These are phyloP conservation scores for Leptosphaerulina australis DNA, from an alignment of 2,329 filamentous ascomycete genomes.

Conservation along the genomic window DNA sequence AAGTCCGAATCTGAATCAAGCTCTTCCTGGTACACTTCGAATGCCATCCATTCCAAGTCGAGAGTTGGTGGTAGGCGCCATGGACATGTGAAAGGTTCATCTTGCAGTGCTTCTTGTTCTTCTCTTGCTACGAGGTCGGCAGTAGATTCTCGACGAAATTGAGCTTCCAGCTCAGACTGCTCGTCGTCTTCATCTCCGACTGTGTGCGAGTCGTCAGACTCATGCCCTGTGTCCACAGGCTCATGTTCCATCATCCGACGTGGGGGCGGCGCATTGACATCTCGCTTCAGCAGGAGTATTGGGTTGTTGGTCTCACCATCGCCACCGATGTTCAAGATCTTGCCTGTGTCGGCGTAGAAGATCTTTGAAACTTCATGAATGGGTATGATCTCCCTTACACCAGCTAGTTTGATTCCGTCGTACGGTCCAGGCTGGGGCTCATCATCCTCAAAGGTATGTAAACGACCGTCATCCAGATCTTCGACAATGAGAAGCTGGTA, in stretches of 20 bases:
- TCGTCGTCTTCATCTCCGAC: constrained; percentile 43
- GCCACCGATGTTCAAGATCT: constrained; percentile 80
- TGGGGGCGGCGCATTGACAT: constrained; percentile 67
- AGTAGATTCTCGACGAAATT: constrained; percentile 53
- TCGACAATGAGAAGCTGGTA: constrained; percentile 85
- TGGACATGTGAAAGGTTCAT: constrained; percentile 40
- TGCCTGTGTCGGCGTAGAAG: constrained; percentile 90
- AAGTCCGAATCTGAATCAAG: constrained; percentile 63
- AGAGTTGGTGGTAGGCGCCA: constrained; percentile 74
- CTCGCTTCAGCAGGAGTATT: constrained; percentile 75
- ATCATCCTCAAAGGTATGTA: constrained; percentile 69
- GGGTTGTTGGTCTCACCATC: constrained; percentile 74
- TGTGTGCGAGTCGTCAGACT: constrained; percentile 50
- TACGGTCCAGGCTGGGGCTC: constrained; percentile 63
- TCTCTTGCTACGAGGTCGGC: constrained; percentile 20
- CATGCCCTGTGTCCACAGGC: constrained; percentile 32
- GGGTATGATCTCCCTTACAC: constrained; percentile 70
- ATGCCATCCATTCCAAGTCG: constrained; percentile 88
- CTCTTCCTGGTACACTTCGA: constrained; percentile 78
- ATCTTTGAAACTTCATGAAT: constrained; percentile 84
- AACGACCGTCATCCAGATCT: constrained; percentile 74
- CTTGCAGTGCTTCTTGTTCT: constrained; percentile 12
- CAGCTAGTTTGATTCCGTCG: constrained; percentile 66
- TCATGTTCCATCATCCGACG: constrained; percentile 59
- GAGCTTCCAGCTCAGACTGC: constrained; percentile 54